Percentiles rank a stretch among this genome's conserved stretches.
Conservation (phyloP, 2,329 filamentous ascomycete genomes). For the Ophiocordyceps australis region DNA sequence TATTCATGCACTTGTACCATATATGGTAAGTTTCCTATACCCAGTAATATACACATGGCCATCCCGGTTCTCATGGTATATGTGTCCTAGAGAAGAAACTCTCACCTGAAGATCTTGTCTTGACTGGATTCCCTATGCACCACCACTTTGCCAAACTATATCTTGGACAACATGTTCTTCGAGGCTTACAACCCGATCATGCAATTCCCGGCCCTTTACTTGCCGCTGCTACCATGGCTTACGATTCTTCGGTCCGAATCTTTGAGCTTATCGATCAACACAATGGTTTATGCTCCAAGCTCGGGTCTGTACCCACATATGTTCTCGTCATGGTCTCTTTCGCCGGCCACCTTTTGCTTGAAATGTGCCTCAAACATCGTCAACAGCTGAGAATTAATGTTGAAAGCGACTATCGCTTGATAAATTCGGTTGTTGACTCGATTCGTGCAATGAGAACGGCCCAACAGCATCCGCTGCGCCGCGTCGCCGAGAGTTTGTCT, state of each 20-base stretch:
- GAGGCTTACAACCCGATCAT: not conserved
- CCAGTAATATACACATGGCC: no score
- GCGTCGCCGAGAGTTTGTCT: conserved; percentile 1
- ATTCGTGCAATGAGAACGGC: not conserved
- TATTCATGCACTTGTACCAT: no score
- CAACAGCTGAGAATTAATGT: conserved; percentile 1
- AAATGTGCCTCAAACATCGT: conserved; percentile 1
- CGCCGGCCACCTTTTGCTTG: conserved; percentile 2
- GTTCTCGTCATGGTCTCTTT: conserved; percentile 3
- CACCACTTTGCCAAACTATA: conserved; percentile 1
- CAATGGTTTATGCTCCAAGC: not conserved
- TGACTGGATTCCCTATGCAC: conserved; percentile 1
- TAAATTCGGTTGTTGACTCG: not conserved
- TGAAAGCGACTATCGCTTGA: conserved; percentile 1
- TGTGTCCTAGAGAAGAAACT: no score
- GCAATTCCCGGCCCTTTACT: not conserved
- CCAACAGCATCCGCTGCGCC: not conserved
- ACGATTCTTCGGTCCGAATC: conserved; percentile 1
- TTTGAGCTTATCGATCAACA: conserved; percentile 1
- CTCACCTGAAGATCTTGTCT: no score
- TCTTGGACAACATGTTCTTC: conserved; percentile 2
- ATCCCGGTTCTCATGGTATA: no score
- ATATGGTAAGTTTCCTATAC: no score
- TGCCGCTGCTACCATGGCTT: conserved; percentile 1
- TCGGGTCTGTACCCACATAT: conserved; percentile 1